phyloP scores from a whole-genome alignment of 768 basidiomycete genomes.

The Lentinus brumalis region DNA sequence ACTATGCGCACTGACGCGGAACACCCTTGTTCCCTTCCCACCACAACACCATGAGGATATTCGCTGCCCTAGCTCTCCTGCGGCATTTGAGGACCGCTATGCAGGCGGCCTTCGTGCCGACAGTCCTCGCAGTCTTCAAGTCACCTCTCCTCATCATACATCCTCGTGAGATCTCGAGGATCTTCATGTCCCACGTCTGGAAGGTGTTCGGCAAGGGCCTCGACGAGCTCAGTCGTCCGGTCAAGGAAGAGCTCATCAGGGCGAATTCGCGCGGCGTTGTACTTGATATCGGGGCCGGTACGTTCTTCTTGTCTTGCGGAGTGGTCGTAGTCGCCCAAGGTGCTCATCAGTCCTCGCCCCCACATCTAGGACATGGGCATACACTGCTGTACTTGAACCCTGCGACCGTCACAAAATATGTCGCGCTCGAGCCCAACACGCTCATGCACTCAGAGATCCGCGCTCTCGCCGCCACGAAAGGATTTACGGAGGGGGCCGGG shows the following conservation, averaged over 20 bases:
- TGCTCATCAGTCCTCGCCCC: background rate
- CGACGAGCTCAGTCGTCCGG: conserved; percentile 42
- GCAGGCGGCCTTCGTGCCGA: conserved; percentile 43
- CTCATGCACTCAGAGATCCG: conserved; percentile 64
- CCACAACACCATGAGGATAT: conserved; percentile 45
- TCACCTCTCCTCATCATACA: conserved; percentile 48
- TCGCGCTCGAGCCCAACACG: conserved; percentile 72
- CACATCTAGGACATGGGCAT: conserved; percentile 59
- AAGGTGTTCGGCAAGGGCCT: conserved; percentile 44
- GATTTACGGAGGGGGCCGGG: conserved; percentile 54
- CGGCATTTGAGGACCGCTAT: conserved; percentile 45
- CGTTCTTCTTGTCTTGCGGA: conserved; percentile 5
- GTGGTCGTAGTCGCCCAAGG: no score
- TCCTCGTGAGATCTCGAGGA: conserved; percentile 47
- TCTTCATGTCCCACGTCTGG: conserved; percentile 68
- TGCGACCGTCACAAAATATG: conserved; percentile 56
- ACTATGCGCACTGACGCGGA: no score
- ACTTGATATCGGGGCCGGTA: conserved; percentile 71
- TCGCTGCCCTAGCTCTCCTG: conserved; percentile 43
- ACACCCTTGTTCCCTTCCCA: no score
- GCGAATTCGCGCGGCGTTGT: conserved; percentile 60
- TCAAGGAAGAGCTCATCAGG: conserved; percentile 53
- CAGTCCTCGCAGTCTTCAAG: conserved; percentile 41
- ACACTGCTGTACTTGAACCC: conserved; percentile 61
- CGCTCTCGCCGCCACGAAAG: conserved; percentile 46